Conservation (phyloP, 345 rosid genomes). For the Theobroma cacao region DNA sequence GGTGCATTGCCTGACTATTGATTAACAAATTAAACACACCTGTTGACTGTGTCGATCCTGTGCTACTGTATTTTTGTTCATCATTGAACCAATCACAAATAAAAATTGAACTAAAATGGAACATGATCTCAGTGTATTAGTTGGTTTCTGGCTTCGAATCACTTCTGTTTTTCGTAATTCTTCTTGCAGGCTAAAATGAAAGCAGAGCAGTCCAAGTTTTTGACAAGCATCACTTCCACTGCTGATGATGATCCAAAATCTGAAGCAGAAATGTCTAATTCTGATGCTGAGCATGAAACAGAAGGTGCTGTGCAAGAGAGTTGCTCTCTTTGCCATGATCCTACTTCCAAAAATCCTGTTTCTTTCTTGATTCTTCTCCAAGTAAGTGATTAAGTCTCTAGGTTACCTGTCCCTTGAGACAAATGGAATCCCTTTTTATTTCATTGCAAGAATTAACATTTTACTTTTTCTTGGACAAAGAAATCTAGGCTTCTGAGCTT, state of each 20-base stretch:
- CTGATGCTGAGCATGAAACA: conserved; percentile 36
- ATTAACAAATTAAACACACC: neutral
- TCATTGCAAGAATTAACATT: conserved; percentile 7
- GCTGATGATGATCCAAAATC: conserved; percentile 42
- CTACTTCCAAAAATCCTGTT: conserved; percentile 64
- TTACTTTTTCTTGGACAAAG: conserved; percentile 39
- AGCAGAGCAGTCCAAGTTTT: conserved; percentile 91
- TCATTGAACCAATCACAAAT: neutral
- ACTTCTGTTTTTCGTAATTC: conserved; percentile 16
- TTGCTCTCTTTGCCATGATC: conserved; percentile 90
- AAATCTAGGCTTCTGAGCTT: conserved; percentile 88
- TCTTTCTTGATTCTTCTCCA: conserved; percentile 90
- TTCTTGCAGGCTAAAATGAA: conserved; percentile 88
- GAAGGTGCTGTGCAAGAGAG: conserved; percentile 52
- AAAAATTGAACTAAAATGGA: neutral
- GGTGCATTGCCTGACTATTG: neutral
- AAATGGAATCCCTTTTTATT: neutral
- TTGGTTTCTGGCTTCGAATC: conserved; percentile 17
- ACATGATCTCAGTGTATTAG: neutral
- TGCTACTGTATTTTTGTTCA: neutral
- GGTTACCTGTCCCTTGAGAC: conserved; percentile 14
- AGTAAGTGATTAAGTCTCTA: conserved; percentile 40
- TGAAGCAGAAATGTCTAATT: conserved; percentile 41
- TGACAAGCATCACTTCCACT: conserved; percentile 56
- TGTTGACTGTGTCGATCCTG: neutral